Percentiles rank a stretch among this genome's conserved stretches.
Conservation (phyloP, 306 rosid genomes). For the Cicer cuneatum region DNA sequence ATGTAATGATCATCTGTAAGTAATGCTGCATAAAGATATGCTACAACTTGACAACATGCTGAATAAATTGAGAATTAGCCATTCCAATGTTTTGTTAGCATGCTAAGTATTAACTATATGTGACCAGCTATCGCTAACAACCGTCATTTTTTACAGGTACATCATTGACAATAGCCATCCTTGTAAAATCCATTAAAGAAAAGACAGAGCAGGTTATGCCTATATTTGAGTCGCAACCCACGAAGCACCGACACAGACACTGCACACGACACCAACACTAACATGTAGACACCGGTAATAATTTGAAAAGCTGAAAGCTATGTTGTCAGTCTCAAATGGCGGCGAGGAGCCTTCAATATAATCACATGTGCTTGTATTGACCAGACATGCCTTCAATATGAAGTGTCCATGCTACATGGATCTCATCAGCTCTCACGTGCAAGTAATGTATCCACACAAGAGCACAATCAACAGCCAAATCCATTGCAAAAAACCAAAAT, state of each 20-base stretch:
- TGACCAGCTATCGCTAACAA: not conserved
- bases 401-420: no score
- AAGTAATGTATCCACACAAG: not conserved
- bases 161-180: slow-evolving; percentile 1
- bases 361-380: no score
- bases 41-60: slow-evolving; percentile 32
- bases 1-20: slow-evolving; percentile 1
- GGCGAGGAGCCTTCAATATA: no score
- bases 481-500: slow-evolving; percentile 31
- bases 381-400: no score
- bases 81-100: slow-evolving; percentile 23
- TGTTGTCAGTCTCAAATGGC: no score
- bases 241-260: no score
- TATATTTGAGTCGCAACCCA: not conserved
- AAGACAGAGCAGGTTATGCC: not conserved
- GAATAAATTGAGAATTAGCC: slow-evolving; percentile 56
- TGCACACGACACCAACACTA: no score
- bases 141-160: not conserved
- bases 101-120: slow-evolving; percentile 6
- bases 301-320: no score
- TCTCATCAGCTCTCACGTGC: not conserved
- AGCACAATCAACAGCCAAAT: slow-evolving; percentile 20
- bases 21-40: slow-evolving; percentile 6
- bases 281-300: no score
- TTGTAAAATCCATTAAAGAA: slow-evolving; percentile 7